phyloP scores from a whole-genome alignment of 179 eudicot species.

The Carnegiea gigantea region DNA sequence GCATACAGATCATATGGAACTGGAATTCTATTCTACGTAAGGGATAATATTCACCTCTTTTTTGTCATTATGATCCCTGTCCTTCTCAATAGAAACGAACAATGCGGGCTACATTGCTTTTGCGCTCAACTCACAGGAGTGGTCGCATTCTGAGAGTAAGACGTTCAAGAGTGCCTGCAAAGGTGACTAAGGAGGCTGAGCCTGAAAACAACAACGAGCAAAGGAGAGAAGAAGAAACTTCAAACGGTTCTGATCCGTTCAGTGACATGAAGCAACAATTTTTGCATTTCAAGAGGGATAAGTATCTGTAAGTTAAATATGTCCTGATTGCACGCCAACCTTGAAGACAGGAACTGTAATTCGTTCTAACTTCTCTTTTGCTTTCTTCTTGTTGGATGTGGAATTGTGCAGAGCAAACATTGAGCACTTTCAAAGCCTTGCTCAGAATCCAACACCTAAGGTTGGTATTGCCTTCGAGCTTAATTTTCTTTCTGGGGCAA shows the following conservation, averaged over 20 bases:
- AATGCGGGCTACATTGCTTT: conserved; percentile 10
- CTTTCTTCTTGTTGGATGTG: conserved; percentile 22
- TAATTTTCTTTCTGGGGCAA: neutral
- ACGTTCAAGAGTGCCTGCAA: conserved; percentile 43
- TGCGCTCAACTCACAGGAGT: conserved; percentile 41
- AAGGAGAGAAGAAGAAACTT: conserved; percentile 22
- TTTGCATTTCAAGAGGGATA: conserved; percentile 68
- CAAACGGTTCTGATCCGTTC: conserved; percentile 41
- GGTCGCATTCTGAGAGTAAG: conserved; percentile 44
- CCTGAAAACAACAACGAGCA: conserved; percentile 27
- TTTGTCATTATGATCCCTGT: neutral
- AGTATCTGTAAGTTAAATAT: conserved; percentile 58
- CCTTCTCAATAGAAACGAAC: neutral
- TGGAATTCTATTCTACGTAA: neutral
- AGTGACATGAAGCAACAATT: conserved; percentile 57
- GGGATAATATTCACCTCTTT: neutral
- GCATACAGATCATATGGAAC: neutral
- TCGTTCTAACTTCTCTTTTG: neutral
- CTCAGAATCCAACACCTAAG: conserved; percentile 74
- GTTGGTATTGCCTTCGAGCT: conserved; percentile 30
- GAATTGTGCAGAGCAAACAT: conserved; percentile 43
- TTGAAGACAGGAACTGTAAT: neutral
- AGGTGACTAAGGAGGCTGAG: conserved; percentile 45
- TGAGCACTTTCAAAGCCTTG: conserved; percentile 63
- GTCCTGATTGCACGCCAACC: neutral